Base-by-base conservation (phyloP, 345 rosid species). In the Noccaea bulbosa region DNA sequence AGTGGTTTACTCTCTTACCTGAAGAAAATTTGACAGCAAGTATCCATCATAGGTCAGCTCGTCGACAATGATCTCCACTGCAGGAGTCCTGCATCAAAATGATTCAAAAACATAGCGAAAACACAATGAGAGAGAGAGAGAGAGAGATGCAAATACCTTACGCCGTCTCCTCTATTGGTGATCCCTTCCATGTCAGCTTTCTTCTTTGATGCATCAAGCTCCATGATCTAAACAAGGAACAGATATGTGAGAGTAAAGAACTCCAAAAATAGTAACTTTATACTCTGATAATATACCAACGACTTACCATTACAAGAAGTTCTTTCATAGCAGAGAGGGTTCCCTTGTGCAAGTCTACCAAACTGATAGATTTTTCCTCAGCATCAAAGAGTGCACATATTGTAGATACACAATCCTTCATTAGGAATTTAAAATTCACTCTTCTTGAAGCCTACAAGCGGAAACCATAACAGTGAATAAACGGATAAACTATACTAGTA, bases 181-280 rank as follows among this genome's bases (percentile, higher is more conserved):
- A 27, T 76, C 56, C 90, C 85, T 82, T 83, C 74, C 11, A 37
- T 34, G 63, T 85, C 85, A 41, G 93, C 99, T 72, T 76, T 79
- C 85, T 81, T 83, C 83, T 81, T 91, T 55, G 86, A 85, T 20
- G 40, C 40, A 73, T 94, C 98, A 71, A 94, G 90, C 70, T 89
- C 87, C 87, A 89, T 84, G 62, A 89, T 88, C 99, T 93, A 73
- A 48, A 50, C 49, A 45, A 38, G 49, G 65, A 30, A 59, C 30
- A 62, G 2, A 38, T 37, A 53, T 74, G 49, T 70, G 35, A 68
- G 52, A 73, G 55, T 16, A 55, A 55, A 45, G 2, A 34, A 50
- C 10, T 14, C 33, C 44, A 38, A 38, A 53, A 71, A 8, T 17
- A 59, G 45, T 35, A 66, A 53, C 69, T 40, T 58, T 2, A 33